Evolutionary conservation across 2,329 filamentous ascomycete species (phyloP).

Genomic region (Dryadomyces quercus-mongolicae): DNA sequence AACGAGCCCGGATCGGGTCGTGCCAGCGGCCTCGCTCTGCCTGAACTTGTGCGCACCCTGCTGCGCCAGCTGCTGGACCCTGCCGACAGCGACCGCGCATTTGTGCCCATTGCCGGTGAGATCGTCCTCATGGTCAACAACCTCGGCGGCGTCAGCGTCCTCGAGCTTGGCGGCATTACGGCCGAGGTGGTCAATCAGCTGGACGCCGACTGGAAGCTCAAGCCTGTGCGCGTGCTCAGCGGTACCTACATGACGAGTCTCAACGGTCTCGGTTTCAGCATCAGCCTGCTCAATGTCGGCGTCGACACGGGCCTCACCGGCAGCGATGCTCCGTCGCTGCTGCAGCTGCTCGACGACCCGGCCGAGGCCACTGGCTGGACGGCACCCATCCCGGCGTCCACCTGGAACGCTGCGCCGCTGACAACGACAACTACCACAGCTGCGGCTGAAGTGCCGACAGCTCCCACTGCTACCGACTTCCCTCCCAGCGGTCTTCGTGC

Average conservation of each 20-base stretch:
- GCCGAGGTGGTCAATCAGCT: conserved; percentile 56
- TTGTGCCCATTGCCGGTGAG: conserved; percentile 47
- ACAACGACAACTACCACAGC: conserved; percentile 32
- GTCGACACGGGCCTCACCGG: conserved; percentile 41
- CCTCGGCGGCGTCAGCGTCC: conserved; percentile 60
- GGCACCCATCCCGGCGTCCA: conserved; percentile 39
- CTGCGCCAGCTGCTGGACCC: conserved; percentile 55
- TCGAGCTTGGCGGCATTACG: conserved; percentile 62
- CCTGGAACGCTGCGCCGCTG: conserved; percentile 20
- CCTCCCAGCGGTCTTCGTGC: conserved; percentile 37
- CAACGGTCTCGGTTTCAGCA: conserved; percentile 65
- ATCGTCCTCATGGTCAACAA: conserved; percentile 66
- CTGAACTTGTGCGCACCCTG: conserved; percentile 50
- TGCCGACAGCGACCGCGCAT: conserved; percentile 57
- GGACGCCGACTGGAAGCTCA: conserved; percentile 41
- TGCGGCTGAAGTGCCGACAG: conserved; percentile 32
- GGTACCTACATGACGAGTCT: conserved; percentile 72
- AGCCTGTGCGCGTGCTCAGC: conserved; percentile 50
- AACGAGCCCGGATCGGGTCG: conserved; percentile 52
- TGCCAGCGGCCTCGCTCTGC: conserved; percentile 36
- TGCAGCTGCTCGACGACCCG: conserved; percentile 58
- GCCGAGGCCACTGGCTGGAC: conserved; percentile 61
- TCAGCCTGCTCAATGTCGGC: conserved; percentile 52
- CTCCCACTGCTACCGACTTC: conserved; percentile 18
- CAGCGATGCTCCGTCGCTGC: conserved; percentile 47